A percentile compares a stretch with the other conserved stretches of the same genome.
Evolutionary conservation across 2,329 filamentous ascomycete genomes (phyloP).

Genomic region (Hymenoscyphus fraxineus): DNA sequence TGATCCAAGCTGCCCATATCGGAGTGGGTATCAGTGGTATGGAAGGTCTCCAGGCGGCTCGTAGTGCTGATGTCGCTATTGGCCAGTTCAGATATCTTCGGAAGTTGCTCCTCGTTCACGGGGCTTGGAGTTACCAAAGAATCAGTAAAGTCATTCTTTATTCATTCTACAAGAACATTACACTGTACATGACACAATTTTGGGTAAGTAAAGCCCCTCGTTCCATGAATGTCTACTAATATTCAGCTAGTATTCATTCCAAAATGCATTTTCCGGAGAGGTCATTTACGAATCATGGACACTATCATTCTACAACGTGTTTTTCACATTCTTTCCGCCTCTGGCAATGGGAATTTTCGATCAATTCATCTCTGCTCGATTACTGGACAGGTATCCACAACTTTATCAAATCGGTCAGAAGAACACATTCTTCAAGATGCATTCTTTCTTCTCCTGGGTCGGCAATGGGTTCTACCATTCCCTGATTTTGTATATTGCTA

Average conservation of each 20-base stretch:
- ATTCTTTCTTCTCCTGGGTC: constrained; percentile 91
- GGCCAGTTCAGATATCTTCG: constrained; percentile 92
- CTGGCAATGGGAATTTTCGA: constrained; percentile 95
- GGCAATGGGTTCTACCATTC: constrained; percentile 95
- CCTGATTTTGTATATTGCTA: constrained; percentile 83
- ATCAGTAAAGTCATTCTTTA: constrained; percentile 96
- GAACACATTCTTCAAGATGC: constrained; percentile 88
- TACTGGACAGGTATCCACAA: constrained; percentile 93
- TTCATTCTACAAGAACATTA: constrained; percentile 99
- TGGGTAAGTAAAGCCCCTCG: constrained; percentile 61
- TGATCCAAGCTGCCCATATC: constrained; percentile 98
- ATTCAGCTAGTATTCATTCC: constrained; percentile 74
- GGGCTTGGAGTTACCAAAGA: constrained; percentile 95
- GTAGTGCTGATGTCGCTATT: constrained; percentile 93
- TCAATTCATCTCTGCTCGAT: constrained; percentile 90
- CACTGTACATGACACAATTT: constrained; percentile 98
- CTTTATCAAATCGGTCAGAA: constrained; percentile 91
- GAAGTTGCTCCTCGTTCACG: constrained; percentile 91
- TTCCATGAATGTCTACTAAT: constrained; percentile 30
- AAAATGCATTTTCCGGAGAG: constrained; percentile 96
- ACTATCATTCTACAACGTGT: constrained; percentile 98
- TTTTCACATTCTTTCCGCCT: constrained; percentile 92
- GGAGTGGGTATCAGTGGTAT: constrained; percentile 96
- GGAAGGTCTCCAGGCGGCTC: constrained; percentile 92
- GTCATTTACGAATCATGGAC: constrained; percentile 99